Evolutionary conservation across 2,329 filamentous ascomycete species (phyloP).

Genomic region (Diaporthe sp.): DNA sequence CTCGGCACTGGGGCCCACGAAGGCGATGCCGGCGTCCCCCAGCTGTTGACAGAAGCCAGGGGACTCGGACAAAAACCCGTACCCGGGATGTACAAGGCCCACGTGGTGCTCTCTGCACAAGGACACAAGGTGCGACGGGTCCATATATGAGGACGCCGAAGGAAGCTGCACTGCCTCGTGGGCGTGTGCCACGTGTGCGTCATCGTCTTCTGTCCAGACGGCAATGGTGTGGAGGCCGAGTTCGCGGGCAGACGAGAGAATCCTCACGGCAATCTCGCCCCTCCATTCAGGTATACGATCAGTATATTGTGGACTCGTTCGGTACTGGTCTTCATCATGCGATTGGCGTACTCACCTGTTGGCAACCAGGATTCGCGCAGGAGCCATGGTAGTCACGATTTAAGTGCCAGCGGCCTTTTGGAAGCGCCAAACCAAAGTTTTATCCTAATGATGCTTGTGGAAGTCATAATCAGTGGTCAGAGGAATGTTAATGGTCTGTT

Average conservation of each 20-base stretch:
- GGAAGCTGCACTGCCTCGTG: conserved; percentile 63
- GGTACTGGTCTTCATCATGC: not conserved
- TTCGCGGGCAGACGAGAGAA: conserved; percentile 71
- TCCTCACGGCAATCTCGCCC: conserved; percentile 74
- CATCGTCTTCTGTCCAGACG: conserved; percentile 68
- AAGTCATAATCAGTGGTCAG: not conserved
- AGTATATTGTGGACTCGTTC: conserved; percentile 50
- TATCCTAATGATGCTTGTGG: not conserved
- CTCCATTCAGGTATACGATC: not conserved
- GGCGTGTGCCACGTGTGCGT: conserved; percentile 66
- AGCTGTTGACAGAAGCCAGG: conserved; percentile 32
- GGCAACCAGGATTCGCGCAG: conserved; percentile 24
- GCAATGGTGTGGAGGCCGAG: conserved; percentile 68
- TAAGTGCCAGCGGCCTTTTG: not conserved
- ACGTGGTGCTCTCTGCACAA: conserved; percentile 32
- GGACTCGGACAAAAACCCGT: conserved; percentile 36
- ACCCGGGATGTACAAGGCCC: conserved; percentile 34
- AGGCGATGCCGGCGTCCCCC: conserved; percentile 10
- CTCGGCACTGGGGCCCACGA: conserved; percentile 30
- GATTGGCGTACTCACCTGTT: conserved; percentile 21
- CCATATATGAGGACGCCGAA: conserved; percentile 49
- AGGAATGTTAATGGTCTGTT: not conserved
- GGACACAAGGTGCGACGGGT: conserved; percentile 28
- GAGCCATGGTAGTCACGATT: not conserved
- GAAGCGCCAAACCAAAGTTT: not conserved